These are phyloP conservation scores for Sequoiadendron giganteum DNA, from an alignment of 75 land plant genomes.

Conservation along the genomic window DNA sequence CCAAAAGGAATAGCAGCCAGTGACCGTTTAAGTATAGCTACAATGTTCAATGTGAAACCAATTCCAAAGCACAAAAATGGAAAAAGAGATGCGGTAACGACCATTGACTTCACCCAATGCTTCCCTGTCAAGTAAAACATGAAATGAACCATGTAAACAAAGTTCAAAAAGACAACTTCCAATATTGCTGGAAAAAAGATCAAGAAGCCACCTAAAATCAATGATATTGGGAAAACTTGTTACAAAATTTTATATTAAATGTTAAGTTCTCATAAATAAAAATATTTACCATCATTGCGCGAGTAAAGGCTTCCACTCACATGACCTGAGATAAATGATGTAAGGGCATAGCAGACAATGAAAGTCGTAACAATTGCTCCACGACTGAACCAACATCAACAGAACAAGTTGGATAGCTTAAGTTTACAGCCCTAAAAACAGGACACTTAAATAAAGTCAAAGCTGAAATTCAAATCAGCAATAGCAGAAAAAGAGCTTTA, in stretches of 20 bases:
- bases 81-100: conserved; percentile 33
- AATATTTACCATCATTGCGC: conserved; percentile 34
- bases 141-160: neutral
- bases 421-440: neutral
- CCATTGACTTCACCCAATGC: conserved; percentile 38
- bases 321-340: conserved; percentile 33
- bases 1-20: conserved; percentile 43
- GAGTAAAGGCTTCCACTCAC: conserved; percentile 41
- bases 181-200: neutral
- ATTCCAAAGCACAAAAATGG: conserved; percentile 38
- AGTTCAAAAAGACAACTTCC: neutral
- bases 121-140: conserved; percentile 22
- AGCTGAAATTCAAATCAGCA: neutral
- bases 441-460: neutral
- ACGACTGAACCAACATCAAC: conserved; percentile 21
- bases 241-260: neutral
- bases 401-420: conserved; percentile 5
- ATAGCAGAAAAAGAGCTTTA: neutral
- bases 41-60: conserved; percentile 31
- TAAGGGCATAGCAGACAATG: conserved; percentile 35
- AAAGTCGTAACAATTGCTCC: conserved; percentile 45
- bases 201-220: neutral
- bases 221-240: neutral
- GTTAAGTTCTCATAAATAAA: neutral
- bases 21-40: conserved; percentile 29